Evolutionary conservation across 1,284 basidiomycete species (phyloP), one percentile per base, ranked within the genome.

Genomic region (Moesziomyces parantarcticus): DNA sequence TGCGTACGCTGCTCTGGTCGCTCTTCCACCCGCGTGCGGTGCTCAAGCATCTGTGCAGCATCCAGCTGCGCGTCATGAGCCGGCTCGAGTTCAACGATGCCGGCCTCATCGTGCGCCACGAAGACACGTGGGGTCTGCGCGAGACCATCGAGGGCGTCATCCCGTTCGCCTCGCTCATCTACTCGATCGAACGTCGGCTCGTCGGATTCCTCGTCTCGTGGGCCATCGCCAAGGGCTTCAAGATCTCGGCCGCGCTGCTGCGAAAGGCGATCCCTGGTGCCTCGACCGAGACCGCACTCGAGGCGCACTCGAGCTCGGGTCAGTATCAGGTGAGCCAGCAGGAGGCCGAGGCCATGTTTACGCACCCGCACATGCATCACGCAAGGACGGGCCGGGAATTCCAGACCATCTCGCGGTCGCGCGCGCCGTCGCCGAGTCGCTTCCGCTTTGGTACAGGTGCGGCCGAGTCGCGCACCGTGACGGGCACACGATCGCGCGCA

Each of bases 21-120:
- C 48, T 83, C 32, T 66, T 83, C 51, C 75, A 77, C 20, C 82
- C 81, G 1, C 61, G 75, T 2, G 68, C 67, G 6, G 71, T 73
- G 42, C 69, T 84, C 40, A 76, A 68, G 41, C 64, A 61, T 39
- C 41, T 84, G 5, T 79, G 74, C 56, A 79, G 78, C n/a, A 75
- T 84, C 48, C 75, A 83, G 59, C 58, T 84, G 41, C 77, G 80
- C 32, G 45, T 83, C 18, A 76, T 83, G 76, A 83, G 79, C 48
- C 75, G 82, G 1, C 70, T 84, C 26, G 82, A 84, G 61, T 84
- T 84, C 70, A 84, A 84, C 67, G 82, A 84, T 45, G 79, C 75
- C 39, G 82, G 82, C 18, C 65, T 76, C 20, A 82, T 84, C 41
- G 81, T 83, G 3, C 66, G 79, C 25, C 82, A 83, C 57, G 82